A percentile compares a stretch with the other conserved stretches of the same genome.
Conservation (phyloP, 2,329 filamentous ascomycete genomes). For the Penicillium expansum region DNA sequence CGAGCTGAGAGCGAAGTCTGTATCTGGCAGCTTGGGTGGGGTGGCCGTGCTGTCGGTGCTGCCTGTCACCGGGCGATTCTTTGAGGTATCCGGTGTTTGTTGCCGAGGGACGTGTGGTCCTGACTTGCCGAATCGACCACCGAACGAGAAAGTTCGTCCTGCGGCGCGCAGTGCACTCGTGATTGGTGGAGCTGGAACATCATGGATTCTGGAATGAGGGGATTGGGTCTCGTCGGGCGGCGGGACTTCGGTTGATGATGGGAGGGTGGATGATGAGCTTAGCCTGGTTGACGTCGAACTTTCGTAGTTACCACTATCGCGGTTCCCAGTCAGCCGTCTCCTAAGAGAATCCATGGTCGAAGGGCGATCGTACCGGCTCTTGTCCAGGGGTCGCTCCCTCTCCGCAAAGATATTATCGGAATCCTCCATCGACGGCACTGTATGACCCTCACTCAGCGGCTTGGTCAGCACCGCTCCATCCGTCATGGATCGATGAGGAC, state of each 20-base stretch:
- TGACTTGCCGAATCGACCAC: slow-evolving; percentile 41
- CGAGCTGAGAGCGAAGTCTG: slow-evolving; percentile 41
- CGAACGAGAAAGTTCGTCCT: slow-evolving; percentile 55
- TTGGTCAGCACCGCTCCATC: slow-evolving; percentile 39
- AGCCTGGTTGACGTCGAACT: slow-evolving; percentile 51
- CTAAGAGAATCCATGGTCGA: slow-evolving; percentile 16
- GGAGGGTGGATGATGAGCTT: slow-evolving; percentile 56
- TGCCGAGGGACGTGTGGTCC: slow-evolving; percentile 22
- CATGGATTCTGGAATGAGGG: slow-evolving; percentile 40
- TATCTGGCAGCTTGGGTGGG: slow-evolving; percentile 51
- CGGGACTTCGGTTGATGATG: slow-evolving; percentile 52
- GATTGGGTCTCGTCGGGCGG: slow-evolving; percentile 40
- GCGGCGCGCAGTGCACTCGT: slow-evolving; percentile 46
- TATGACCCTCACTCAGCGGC: slow-evolving; percentile 34
- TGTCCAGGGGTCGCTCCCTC: slow-evolving; percentile 33
- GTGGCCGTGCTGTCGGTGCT: slow-evolving; percentile 53
- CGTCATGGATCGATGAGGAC: slow-evolving; percentile 44
- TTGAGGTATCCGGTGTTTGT: slow-evolving; percentile 24
- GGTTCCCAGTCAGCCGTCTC: slow-evolving; percentile 34
- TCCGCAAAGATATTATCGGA: slow-evolving; percentile 42
- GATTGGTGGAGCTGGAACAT: slow-evolving; percentile 42
- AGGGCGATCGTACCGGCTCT: slow-evolving; percentile 36
- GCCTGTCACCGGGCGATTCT: slow-evolving; percentile 49
- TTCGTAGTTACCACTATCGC: slow-evolving; percentile 50
- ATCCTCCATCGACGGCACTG: slow-evolving; percentile 38